A percentile compares a stretch with the other conserved stretches of the same genome.
Conservation (phyloP, 1,139 yeast species). For the Yamadazyma aaseri region DNA sequence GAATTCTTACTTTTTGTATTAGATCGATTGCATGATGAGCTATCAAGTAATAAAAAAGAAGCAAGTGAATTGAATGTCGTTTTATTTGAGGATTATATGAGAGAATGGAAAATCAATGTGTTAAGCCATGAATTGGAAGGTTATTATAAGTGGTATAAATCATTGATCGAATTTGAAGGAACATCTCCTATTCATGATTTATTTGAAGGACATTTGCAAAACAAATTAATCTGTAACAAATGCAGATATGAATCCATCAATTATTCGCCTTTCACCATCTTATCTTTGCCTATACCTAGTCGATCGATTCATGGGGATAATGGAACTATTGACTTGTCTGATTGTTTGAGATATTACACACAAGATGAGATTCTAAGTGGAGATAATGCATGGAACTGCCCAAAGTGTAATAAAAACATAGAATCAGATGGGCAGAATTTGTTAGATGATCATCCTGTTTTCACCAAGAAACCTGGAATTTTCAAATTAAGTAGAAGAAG, state of each 20-base stretch:
- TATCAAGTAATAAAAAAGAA: conserved; percentile 28
- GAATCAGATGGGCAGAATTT: conserved; percentile 16
- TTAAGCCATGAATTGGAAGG: conserved; percentile 40
- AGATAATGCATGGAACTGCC: conserved; percentile 80
- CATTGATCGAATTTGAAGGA: conserved; percentile 53
- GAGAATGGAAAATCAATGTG: conserved; percentile 34
- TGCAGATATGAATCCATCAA: conserved; percentile 61
- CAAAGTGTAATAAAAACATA: conserved; percentile 50
- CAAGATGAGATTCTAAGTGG: conserved; percentile 67
- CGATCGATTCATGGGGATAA: conserved; percentile 1
- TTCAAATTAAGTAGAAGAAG: conserved; percentile 36
- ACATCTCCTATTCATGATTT: conserved; percentile 63
- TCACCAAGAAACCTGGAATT: conserved; percentile 33
- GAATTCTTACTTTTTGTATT: conserved; percentile 66
- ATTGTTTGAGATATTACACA: conserved; percentile 65
- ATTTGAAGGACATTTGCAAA: conserved; percentile 69
- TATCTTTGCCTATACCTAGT: conserved; percentile 67
- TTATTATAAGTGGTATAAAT: conserved; percentile 59
- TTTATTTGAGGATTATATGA: conserved; percentile 25
- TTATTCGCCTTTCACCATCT: conserved; percentile 60
- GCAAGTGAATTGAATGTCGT: conserved; percentile 14
- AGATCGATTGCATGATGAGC: conserved; percentile 69
- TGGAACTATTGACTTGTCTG: conserved; percentile 46
- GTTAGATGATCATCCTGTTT: conserved; percentile 40
- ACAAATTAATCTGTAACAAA: conserved; percentile 57